phyloP scores from a whole-genome alignment of 1,139 yeast species.

The Debaryomycetaceae sp. region DNA sequence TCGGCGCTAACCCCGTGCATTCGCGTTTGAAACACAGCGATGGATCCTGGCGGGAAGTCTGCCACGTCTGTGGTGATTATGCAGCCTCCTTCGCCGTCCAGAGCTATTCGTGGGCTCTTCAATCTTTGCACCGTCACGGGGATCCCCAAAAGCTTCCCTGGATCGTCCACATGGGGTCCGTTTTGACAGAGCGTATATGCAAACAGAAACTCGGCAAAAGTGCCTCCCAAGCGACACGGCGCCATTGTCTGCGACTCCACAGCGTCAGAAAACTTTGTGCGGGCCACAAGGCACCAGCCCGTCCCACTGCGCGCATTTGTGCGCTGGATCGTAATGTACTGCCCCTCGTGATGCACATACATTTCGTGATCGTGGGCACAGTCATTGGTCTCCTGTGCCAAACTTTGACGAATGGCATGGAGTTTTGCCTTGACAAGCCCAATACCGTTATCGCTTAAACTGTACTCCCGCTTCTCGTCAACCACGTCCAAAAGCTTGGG shows the following conservation, averaged over 20 bases:
- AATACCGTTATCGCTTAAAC: slow-evolving; percentile 53
- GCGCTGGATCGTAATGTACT: slow-evolving; percentile 83
- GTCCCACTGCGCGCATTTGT: slow-evolving; percentile 73
- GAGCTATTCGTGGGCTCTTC: slow-evolving; percentile 36
- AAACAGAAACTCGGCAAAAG: slow-evolving; percentile 49
- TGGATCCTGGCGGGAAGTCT: slow-evolving; percentile 79
- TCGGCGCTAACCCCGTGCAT: slow-evolving; percentile 44
- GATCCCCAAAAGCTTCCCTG: slow-evolving; percentile 41
- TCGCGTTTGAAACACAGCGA: slow-evolving; percentile 69
- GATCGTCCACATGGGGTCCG: slow-evolving; percentile 38
- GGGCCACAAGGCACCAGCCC: slow-evolving; percentile 83
- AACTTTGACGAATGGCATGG: slow-evolving; percentile 43
- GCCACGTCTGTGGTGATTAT: slow-evolving; percentile 42
- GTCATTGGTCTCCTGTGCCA: slow-evolving; percentile 58
- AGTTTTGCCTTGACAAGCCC: slow-evolving; percentile 56
- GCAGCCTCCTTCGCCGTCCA: slow-evolving; percentile 25
- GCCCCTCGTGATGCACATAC: slow-evolving; percentile 92
- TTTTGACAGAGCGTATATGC: slow-evolving; percentile 44
- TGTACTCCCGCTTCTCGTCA: slow-evolving; percentile 58
- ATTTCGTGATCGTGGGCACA: slow-evolving; percentile 70
- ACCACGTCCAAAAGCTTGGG: slow-evolving; percentile 78
- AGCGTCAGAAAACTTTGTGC: slow-evolving; percentile 54
- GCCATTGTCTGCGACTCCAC: slow-evolving; percentile 43
- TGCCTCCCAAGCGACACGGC: slow-evolving; percentile 58
- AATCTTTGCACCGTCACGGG: slow-evolving; percentile 54